Evolutionary conservation across 805 yeast species (phyloP).

Genomic region (Kodamaea kakaduensis): DNA sequence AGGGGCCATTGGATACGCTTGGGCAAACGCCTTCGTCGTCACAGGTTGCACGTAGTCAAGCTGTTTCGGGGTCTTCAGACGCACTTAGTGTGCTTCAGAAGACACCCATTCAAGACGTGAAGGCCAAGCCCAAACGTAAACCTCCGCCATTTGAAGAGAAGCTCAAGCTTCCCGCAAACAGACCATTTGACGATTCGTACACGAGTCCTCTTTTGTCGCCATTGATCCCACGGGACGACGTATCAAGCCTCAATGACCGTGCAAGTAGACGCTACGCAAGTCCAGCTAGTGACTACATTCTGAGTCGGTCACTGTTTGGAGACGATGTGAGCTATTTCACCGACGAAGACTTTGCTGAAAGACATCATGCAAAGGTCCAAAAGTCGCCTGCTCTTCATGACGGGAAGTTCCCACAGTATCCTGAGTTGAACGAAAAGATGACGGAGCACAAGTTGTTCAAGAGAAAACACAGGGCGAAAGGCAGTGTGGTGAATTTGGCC

Average conservation of each 20-base stretch:
- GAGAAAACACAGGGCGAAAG: slow-evolving; percentile 12
- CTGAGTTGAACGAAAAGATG: slow-evolving; percentile 14
- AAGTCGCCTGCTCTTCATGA: slow-evolving; percentile 5
- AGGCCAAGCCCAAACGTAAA: slow-evolving; percentile 20
- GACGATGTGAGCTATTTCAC: slow-evolving; percentile 5
- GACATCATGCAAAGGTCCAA: neutral
- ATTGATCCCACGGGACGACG: slow-evolving; percentile 9
- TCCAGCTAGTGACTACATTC: slow-evolving; percentile 6
- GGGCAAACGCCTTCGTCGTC: slow-evolving; percentile 5
- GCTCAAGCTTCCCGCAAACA: no score
- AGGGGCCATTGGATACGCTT: neutral
- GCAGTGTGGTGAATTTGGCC: slow-evolving; percentile 3
- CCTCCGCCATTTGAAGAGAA: slow-evolving; percentile 34
- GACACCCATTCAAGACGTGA: slow-evolving; percentile 5
- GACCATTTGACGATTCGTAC: neutral
- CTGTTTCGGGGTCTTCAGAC: slow-evolving; percentile 20
- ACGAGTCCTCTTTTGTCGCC: slow-evolving; percentile 3
- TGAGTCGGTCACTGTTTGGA: slow-evolving; percentile 12
- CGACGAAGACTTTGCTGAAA: slow-evolving; percentile 6
- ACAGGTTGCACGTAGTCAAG: slow-evolving; percentile 21
- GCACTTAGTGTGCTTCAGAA: slow-evolving; percentile 10
- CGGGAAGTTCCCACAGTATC: slow-evolving; percentile 32
- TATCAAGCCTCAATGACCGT: slow-evolving; percentile 4
- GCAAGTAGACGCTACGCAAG: neutral
- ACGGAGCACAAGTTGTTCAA: slow-evolving; percentile 18